phyloP scores from a whole-genome alignment of 2,329 filamentous ascomycete species.

The Beauveria sp. region DNA sequence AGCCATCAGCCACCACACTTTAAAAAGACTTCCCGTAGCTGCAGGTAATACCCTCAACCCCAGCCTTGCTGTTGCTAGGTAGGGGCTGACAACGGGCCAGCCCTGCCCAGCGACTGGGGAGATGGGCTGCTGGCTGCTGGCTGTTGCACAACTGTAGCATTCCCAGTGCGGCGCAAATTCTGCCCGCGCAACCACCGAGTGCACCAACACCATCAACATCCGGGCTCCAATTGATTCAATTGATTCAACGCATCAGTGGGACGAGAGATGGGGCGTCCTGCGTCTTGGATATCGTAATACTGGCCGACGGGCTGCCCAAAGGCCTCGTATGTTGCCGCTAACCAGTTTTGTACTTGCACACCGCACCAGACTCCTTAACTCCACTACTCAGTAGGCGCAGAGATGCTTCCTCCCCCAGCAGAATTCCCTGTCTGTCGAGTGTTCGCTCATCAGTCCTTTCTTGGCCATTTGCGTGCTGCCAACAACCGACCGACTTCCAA shows the following conservation, averaged over 20 bases:
- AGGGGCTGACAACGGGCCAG: background rate
- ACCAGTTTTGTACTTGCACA: slow-evolving; percentile 8
- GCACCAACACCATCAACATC: background rate
- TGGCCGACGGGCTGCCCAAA: background rate
- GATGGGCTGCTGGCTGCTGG: no score
- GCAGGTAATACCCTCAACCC: background rate
- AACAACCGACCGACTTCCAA: background rate
- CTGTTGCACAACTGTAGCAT: background rate
- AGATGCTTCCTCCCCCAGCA: background rate
- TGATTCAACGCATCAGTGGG: background rate
- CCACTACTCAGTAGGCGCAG: background rate
- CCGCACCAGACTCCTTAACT: background rate
- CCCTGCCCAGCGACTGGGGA: background rate
- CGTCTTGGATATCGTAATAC: background rate
- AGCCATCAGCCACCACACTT: background rate
- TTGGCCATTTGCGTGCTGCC: background rate
- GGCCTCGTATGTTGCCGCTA: background rate
- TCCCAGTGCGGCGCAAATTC: background rate
- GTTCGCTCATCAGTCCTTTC: background rate
- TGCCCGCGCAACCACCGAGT: background rate
- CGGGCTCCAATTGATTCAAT: no score
- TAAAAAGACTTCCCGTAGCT: background rate
- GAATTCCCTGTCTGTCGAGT: background rate
- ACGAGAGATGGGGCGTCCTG: background rate
- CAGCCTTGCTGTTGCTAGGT: background rate